Conservation (phyloP, 192 early-diverging fungal genomes). For the Coemansia aciculifera region DNA sequence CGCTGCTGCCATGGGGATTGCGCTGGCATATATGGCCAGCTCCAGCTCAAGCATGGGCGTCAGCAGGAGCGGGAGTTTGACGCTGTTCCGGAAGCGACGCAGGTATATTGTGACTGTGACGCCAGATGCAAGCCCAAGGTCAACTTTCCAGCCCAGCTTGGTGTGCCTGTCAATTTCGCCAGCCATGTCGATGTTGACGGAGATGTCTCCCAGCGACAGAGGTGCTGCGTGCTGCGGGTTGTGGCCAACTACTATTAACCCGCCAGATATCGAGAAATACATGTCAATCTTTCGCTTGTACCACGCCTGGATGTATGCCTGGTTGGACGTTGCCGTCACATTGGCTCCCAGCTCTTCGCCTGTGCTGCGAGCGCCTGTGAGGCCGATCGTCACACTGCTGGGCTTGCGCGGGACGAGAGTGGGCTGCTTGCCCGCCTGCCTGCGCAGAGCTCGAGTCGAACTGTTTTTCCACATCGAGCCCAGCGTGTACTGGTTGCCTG, state of each 20-base stretch:
- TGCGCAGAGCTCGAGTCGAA: conserved; percentile 7
- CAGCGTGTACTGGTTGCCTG: conserved; percentile 60
- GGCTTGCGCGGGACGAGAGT: neutral
- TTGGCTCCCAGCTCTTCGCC: conserved; percentile 11
- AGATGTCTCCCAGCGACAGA: conserved; percentile 15
- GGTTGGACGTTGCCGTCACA: conserved; percentile 11
- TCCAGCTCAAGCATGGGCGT: conserved; percentile 59
- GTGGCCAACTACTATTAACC: conserved; percentile 11
- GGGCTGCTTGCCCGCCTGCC: neutral
- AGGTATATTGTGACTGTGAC: conserved; percentile 62
- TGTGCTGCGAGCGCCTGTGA: conserved; percentile 7
- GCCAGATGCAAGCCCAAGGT: conserved; percentile 62
- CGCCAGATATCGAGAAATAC: conserved; percentile 25
- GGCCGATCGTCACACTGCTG: conserved; percentile 27
- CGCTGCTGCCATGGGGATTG: conserved; percentile 58
- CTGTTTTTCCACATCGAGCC: conserved; percentile 28
- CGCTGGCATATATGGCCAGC: conserved; percentile 57
- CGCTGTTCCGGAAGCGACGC: conserved; percentile 66
- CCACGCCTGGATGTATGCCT: conserved; percentile 20
- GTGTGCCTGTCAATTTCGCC: conserved; percentile 36
- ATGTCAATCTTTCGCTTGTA: conserved; percentile 29
- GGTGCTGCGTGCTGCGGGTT: neutral
- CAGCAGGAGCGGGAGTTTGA: conserved; percentile 66
- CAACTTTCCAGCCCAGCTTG: conserved; percentile 60
- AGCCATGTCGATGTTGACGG: conserved; percentile 13